These are phyloP conservation scores for Lichtheimia hyalospora DNA, from an alignment of 371 early-diverging fungal species.

Conservation along the genomic window DNA sequence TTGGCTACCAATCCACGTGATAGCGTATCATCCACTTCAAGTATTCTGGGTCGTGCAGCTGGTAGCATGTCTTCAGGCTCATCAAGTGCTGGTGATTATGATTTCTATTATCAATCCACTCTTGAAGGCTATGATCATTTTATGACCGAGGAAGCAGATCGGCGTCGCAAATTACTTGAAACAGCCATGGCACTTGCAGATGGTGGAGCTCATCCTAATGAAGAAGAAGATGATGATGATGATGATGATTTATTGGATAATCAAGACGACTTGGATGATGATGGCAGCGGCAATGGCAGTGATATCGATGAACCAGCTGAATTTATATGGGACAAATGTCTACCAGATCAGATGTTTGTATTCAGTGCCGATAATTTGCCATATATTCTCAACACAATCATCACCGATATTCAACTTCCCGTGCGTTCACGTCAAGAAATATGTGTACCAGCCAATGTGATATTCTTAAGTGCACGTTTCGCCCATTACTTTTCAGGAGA, in stretches of 20 bases:
- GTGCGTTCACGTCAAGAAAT: conserved; percentile 53
- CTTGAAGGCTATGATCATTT: conserved; percentile 43
- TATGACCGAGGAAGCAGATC: conserved; percentile 53
- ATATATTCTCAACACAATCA: conserved; percentile 69
- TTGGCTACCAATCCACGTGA: conserved; percentile 58
- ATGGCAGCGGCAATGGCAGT: conserved; percentile 18
- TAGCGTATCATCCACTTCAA: conserved; percentile 55
- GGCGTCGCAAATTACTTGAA: conserved; percentile 42
- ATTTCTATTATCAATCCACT: conserved; percentile 52
- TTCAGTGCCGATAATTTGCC: conserved; percentile 71
- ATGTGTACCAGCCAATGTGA: conserved; percentile 79
- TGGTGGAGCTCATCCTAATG: conserved; percentile 15
- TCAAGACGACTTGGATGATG: conserved; percentile 14
- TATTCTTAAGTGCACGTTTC: conserved; percentile 86
- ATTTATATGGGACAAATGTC: conserved; percentile 79
- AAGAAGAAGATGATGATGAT: conserved; percentile 16
- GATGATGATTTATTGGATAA: conserved; percentile 24
- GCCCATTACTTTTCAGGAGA: conserved; percentile 76
- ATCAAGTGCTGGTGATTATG: conserved; percentile 36
- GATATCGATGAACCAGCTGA: conserved; percentile 37
- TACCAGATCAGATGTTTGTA: conserved; percentile 90
- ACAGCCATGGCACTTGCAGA: conserved; percentile 32
- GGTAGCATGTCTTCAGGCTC: conserved; percentile 31
- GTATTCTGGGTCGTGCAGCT: conserved; percentile 27
- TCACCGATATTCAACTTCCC: conserved; percentile 63